Percentiles rank a stretch among this genome's conserved stretches.
Conservation (phyloP, 2,329 filamentous ascomycete species). For the Zymoseptoria brevis region DNA sequence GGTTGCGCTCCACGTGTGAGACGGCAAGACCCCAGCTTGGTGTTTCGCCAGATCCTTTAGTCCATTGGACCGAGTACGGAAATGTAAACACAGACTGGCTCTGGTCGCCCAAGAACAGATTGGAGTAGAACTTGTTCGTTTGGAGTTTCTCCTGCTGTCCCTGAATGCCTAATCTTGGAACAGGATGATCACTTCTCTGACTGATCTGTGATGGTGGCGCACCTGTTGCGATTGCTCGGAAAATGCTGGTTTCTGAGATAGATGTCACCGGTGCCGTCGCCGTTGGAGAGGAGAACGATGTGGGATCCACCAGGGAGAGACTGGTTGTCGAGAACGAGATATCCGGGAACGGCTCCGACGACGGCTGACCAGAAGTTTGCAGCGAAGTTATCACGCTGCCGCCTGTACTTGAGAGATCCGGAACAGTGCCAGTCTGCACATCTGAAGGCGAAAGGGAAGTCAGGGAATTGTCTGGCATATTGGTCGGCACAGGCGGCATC, state of each 20-base stretch:
- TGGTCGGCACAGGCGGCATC: slow-evolving; percentile 10
- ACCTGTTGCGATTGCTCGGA: slow-evolving; percentile 35
- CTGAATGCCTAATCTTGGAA: slow-evolving; percentile 33
- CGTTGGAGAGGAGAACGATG: slow-evolving; percentile 20
- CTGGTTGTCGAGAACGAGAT: slow-evolving; percentile 17
- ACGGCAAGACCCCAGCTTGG: slow-evolving; percentile 70
- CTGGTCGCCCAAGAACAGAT: slow-evolving; percentile 70
- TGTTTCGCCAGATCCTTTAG: slow-evolving; percentile 44
- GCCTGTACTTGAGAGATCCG: slow-evolving; percentile 13
- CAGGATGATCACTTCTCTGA: slow-evolving; percentile 34
- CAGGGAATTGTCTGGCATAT: slow-evolving; percentile 20
- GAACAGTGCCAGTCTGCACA: slow-evolving; percentile 22
- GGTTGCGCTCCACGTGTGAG: slow-evolving; percentile 60
- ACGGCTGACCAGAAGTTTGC: slow-evolving; percentile 21
- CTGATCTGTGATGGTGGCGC: slow-evolving; percentile 35
- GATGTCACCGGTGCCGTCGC: slow-evolving; percentile 18
- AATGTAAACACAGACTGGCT: slow-evolving; percentile 63
- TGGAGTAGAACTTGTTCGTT: slow-evolving; percentile 66
- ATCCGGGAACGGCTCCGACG: slow-evolving; percentile 25
- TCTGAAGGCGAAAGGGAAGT: slow-evolving; percentile 23
- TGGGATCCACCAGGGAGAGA: slow-evolving; percentile 26
- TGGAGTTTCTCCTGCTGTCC: slow-evolving; percentile 43
- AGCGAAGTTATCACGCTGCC: slow-evolving; percentile 18
- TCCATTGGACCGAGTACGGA: slow-evolving; percentile 45
- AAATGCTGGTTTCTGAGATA: slow-evolving; percentile 30